Percentiles rank a stretch among this genome's conserved stretches.
Conservation (phyloP, 495 filamentous ascomycete species). For the Tuber melanosporum region DNA sequence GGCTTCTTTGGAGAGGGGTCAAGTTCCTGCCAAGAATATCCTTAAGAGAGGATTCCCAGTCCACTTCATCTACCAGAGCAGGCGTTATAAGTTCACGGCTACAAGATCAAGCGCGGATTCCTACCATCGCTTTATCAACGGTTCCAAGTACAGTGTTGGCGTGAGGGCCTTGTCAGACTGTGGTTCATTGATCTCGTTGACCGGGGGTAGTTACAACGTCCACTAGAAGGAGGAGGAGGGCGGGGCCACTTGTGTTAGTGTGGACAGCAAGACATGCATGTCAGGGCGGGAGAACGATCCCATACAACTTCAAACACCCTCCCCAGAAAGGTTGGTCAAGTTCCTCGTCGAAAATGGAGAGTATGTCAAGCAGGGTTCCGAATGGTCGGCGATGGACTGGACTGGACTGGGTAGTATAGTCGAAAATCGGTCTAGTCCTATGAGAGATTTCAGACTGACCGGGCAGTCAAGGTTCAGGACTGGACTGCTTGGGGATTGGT, state of each 20-base stretch:
- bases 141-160: slow-evolving; percentile 89
- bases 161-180: slow-evolving; percentile 89
- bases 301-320: slow-evolving; percentile 88
- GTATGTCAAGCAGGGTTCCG: slow-evolving; percentile 75
- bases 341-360: slow-evolving; percentile 95
- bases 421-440: too few relatives aligned
- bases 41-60: slow-evolving; percentile 96
- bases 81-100: slow-evolving; percentile 95
- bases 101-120: slow-evolving; percentile 87
- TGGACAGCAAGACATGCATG: slow-evolving; percentile 94
- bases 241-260: slow-evolving; percentile 89
- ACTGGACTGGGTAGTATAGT: too few relatives aligned
- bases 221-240: slow-evolving; percentile 97
- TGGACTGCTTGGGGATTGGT: too few relatives aligned
- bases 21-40: slow-evolving; percentile 91
- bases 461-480: too few relatives aligned
- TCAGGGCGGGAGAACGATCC: slow-evolving; percentile 99
- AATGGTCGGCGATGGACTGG: too few relatives aligned
- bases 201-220: slow-evolving; percentile 88
- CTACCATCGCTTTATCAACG: slow-evolving; percentile 98
- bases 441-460: too few relatives aligned
- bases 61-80: slow-evolving; percentile 96
- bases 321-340: slow-evolving; percentile 96
- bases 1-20: slow-evolving; percentile 86
- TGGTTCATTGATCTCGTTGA: slow-evolving; percentile 79